Base-by-base conservation (phyloP, 129 eudicot species). In the Flaveria trinervia region DNA sequence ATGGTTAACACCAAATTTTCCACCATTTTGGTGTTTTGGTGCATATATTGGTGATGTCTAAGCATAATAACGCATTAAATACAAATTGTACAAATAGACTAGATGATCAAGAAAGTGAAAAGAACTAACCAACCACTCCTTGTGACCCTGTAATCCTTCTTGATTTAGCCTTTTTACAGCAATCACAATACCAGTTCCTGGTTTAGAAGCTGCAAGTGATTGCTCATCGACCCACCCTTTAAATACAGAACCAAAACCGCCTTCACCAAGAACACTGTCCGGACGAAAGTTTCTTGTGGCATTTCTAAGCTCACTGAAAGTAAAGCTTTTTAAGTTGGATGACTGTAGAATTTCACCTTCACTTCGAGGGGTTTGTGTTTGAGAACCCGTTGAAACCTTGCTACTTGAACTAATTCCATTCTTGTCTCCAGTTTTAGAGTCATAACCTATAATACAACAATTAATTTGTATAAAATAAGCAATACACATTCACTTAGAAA, bases 141-240 rank as follows among this genome's bases (percentile, higher is more conserved):
- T 88, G 86, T 91, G 97, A 9, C 97, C 97, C 70, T 92, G 97
- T 55, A 89, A 85, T 26, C 97, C 97, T 64, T 92, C 97, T 82
- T 89, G 90, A 68, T 87, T 92, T 56, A 92, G 80, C 83, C 88
- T 89, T 68, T 92, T 92, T 18, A 92, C 95, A 75, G 97, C 97
- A 26, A 92, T 83, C 65, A 85, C 88, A 18, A 89, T 82, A 52
- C 97, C 89, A 7, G 74, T 52, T 56, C 96, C 92, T 2, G 97
- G 90, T 79, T 70, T 89, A 13, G 95, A 83, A 45, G 97, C 87
- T 52, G 95, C 79, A 54, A 89, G 61, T 3, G 95, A 71, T 56
- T 89, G 87, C 79, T 92, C 95, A 56, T 92, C 95, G 2, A 92
- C 84, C 97, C 97, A 92, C 26, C 97, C 97, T 79, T 92, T 92